Evolutionary conservation across 768 basidiomycete genomes (phyloP).

Genomic region (Cytidiella melzeri): DNA sequence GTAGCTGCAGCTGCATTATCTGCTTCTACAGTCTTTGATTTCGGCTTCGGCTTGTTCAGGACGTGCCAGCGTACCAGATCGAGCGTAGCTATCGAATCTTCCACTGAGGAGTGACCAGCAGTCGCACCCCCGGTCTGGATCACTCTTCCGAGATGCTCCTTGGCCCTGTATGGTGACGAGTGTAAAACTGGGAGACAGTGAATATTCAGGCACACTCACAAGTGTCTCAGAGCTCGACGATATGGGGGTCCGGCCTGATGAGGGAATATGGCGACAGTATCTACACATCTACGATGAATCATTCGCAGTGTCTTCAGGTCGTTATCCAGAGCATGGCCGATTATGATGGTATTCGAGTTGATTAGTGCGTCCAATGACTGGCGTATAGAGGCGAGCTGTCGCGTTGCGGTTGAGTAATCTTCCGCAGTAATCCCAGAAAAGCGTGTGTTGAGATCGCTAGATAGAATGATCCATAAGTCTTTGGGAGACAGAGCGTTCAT

Average conservation of each 20-base stretch:
- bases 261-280: constrained; percentile 84
- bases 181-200: not conserved
- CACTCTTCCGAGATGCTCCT: constrained; percentile 70
- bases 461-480: too few species aligned
- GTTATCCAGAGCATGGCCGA: constrained; percentile 91
- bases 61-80: constrained; percentile 85
- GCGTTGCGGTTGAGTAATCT: constrained; percentile 48
- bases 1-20: too few species aligned
- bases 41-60: constrained; percentile 47
- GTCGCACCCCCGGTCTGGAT: constrained; percentile 79
- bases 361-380: constrained; percentile 66
- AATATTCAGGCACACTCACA: constrained; percentile 42
- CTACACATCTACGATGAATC: constrained; percentile 78
- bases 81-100: constrained; percentile 85
- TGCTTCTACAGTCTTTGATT: too few species aligned
- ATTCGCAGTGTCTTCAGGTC: constrained; percentile 88
- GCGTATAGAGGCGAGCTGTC: constrained; percentile 63
- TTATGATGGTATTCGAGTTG: constrained; percentile 74
- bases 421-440: constrained; percentile 77
- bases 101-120: constrained; percentile 82
- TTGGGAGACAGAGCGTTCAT: constrained; percentile 6
- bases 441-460: constrained; percentile 86
- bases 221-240: constrained; percentile 70
- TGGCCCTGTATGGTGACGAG: constrained; percentile 46
- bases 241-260: constrained; percentile 75